A percentile compares a stretch with the other conserved stretches of the same genome.
These are phyloP conservation scores for Backusella liffmaniae DNA, from an alignment of 192 early-diverging fungal genomes.

Conservation along the genomic window DNA sequence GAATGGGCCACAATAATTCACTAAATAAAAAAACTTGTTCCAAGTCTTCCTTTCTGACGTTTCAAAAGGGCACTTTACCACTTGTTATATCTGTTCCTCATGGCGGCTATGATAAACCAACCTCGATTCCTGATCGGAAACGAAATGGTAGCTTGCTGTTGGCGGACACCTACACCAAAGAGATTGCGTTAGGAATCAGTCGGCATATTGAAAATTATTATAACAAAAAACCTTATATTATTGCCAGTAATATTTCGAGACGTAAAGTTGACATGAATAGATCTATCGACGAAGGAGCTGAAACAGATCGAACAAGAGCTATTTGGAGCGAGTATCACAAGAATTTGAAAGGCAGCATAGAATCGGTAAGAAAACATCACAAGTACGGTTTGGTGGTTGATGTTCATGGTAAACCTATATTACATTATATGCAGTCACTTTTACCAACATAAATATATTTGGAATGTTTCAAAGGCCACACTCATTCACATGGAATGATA, in stretches of 20 bases:
- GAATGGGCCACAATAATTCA: neutral
- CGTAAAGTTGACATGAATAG: constrained; percentile 9
- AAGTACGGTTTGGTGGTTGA: neutral
- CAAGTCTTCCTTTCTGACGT: neutral
- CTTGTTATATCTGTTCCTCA: constrained; percentile 10
- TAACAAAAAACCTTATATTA: neutral
- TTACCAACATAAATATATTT: neutral
- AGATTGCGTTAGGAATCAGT: neutral
- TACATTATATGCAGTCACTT: neutral
- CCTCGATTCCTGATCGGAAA: constrained; percentile 4
- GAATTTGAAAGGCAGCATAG: neutral
- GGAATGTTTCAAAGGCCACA: neutral
- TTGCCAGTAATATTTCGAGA: neutral
- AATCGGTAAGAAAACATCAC: neutral
- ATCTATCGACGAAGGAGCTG: neutral
- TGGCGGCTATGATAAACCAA: neutral
- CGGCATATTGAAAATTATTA: neutral
- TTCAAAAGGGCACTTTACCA: neutral
- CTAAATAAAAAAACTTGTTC: neutral
- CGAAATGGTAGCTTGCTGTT: neutral
- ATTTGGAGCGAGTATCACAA: neutral
- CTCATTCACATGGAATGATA: constrained; percentile 1
- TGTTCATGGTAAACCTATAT: constrained; percentile 10
- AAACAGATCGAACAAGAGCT: neutral
- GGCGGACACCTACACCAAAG: neutral